Evolutionary conservation across 2,329 filamentous ascomycete genomes (phyloP), one percentile per base, ranked within the genome.

Genomic region (Sarocladium strictum): DNA sequence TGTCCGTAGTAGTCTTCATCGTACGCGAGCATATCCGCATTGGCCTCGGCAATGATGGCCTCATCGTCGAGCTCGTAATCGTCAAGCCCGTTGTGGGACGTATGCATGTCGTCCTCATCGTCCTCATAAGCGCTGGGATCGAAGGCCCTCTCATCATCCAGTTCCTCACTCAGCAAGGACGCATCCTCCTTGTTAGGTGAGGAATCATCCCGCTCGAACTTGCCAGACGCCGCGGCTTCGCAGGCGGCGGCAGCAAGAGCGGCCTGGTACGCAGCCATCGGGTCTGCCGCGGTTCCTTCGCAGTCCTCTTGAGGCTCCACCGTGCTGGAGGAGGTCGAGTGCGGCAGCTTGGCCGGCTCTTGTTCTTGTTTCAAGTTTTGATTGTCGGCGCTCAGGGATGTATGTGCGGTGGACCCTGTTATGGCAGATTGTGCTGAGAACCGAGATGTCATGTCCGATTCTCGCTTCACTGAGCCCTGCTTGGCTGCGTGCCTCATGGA

Each of bases 1-100:
- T 91, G 87, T 0, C 94, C 94, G 65, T 99, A 99, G 74, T 94
- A 95, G 59, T 97, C 93, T 6, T 86, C 86, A 64, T 99, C 94
- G 61, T 90, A 92, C 45, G 94, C 93, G 7, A 99, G 77, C 1
- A 89, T 94, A 66, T 94, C 92, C 1, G 93, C 92, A 62, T 99
- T 99, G 4, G 94, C 94, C 56, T 91, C 94, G 0, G 92, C 93
- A 57, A 99, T 95, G 62, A 97, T 94, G 29, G 85, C 84, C 62
- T 97, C 92, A 60, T 97, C 91, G 56, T 90, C 89, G 52, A 89
- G 78, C 43, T 86, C 83, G 45, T 83, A 81, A 59, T 86, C 81
- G 57, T 85, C 82, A 60, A 79, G 21, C 10, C 50, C 33, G 19
- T 17, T 40, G 6, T 53, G 26, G 29, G 49, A 52, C n/a, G 37